Conservation (phyloP, 2,329 filamentous ascomycete species). For the Amauroascus niger region DNA sequence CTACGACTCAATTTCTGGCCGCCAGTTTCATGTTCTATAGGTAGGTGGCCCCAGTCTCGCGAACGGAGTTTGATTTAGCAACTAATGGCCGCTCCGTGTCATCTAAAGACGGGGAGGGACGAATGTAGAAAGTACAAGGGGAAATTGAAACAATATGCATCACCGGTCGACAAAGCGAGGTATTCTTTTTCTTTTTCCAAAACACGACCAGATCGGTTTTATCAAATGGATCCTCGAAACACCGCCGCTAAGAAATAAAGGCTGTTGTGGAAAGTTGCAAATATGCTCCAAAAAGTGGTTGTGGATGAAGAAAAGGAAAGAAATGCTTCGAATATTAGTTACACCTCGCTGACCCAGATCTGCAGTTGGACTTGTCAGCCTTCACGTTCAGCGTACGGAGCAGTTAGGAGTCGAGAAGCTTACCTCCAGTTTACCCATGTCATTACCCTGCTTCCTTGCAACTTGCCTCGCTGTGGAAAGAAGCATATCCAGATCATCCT, state of each 20-base stretch:
- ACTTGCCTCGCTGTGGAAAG: slow-evolving; percentile 58
- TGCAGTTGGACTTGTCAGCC: slow-evolving; percentile 6
- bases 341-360: slow-evolving; percentile 12
- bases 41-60: no score
- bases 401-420: slow-evolving; percentile 32
- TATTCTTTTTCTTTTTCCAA: background rate
- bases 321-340: slow-evolving; percentile 4
- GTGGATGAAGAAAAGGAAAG: background rate
- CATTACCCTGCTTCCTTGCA: slow-evolving; percentile 63
- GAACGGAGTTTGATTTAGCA: slow-evolving; percentile 5
- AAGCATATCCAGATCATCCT: slow-evolving; percentile 89
- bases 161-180: background rate
- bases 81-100: slow-evolving; percentile 1
- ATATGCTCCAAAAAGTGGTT: background rate
- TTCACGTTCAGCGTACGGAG: background rate
- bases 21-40: background rate
- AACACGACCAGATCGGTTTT: background rate
- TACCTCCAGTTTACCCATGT: slow-evolving; percentile 93
- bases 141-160: slow-evolving; percentile 5
- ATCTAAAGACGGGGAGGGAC: background rate
- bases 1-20: no score
- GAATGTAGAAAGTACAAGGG: slow-evolving; percentile 6
- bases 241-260: slow-evolving; percentile 11
- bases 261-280: background rate
- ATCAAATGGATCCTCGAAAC: slow-evolving; percentile 9